Percentiles rank a stretch among this genome's conserved stretches.
Evolutionary conservation across 108 stramenopile species (phyloP).

Genomic region (Aurantiochytrium sp.): DNA sequence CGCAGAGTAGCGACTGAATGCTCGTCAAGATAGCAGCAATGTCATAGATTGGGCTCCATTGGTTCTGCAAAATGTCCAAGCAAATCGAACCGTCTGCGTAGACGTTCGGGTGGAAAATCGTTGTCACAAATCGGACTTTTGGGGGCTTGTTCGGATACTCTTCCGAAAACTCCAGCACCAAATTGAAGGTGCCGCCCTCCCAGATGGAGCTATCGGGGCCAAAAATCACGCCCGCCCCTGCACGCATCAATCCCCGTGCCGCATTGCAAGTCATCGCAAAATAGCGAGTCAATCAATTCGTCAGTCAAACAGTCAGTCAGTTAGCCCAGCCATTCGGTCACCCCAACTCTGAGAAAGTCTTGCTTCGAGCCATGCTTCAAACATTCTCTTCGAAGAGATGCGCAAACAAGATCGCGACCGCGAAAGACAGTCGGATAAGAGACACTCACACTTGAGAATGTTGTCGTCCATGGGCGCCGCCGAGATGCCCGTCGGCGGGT

Average conservation of each 20-base stretch:
- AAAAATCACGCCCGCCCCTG: slow-evolving; percentile 86
- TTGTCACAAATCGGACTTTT: slow-evolving; percentile 87
- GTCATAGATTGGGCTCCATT: slow-evolving; percentile 99
- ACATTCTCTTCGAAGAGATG: no score
- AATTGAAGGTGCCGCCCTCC: slow-evolving; percentile 93
- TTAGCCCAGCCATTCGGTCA: no score
- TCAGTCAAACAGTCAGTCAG: neutral
- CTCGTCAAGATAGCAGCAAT: slow-evolving; percentile 96
- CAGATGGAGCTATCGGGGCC: slow-evolving; percentile 98
- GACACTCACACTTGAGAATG: slow-evolving; percentile 70
- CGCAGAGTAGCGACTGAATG: slow-evolving; percentile 94
- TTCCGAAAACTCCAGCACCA: slow-evolving; percentile 93
- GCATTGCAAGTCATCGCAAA: neutral
- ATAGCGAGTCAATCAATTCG: neutral
- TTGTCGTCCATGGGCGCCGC: slow-evolving; percentile 98
- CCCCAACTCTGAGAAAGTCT: no score
- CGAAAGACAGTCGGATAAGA: no score
- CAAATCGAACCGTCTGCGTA: slow-evolving; percentile 86
- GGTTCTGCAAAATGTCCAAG: slow-evolving; percentile 98
- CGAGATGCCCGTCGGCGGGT: slow-evolving; percentile 93
- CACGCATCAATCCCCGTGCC: neutral
- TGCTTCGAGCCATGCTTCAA: no score
- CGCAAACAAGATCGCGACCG: no score
- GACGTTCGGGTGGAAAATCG: slow-evolving; percentile 99
- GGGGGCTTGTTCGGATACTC: slow-evolving; percentile 99